Evolutionary conservation across 257 asterid genomes (phyloP).

Genomic region (Jasminum sambac): DNA sequence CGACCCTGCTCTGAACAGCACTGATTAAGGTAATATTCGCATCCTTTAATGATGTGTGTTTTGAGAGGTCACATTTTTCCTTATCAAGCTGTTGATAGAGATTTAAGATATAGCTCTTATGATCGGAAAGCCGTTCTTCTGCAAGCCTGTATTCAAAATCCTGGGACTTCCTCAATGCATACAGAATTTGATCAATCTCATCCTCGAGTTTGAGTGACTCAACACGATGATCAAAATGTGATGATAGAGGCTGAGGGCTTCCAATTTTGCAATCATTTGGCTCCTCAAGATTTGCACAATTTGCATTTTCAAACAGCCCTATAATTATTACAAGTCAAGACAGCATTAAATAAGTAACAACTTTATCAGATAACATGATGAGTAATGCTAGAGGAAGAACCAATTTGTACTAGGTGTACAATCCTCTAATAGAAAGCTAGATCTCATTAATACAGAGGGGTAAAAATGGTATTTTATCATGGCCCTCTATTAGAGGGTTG

Average conservation of each 20-base stretch:
- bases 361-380: background rate
- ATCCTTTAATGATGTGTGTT: slow-evolving; percentile 29
- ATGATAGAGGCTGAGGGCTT: slow-evolving; percentile 28
- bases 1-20: slow-evolving; percentile 36
- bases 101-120: slow-evolving; percentile 46
- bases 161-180: slow-evolving; percentile 51
- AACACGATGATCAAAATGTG: slow-evolving; percentile 43
- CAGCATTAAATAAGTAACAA: background rate
- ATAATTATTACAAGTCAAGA: slow-evolving; percentile 17
- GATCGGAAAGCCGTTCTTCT: slow-evolving; percentile 50
- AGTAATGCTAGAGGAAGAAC: no score
- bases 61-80: slow-evolving; percentile 46
- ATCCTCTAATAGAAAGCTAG: background rate
- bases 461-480: background rate
- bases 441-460: background rate
- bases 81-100: slow-evolving; percentile 54
- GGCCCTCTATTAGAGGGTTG: no score
- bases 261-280: slow-evolving; percentile 13
- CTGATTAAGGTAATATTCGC: slow-evolving; percentile 36
- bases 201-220: slow-evolving; percentile 55
- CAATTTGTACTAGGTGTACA: no score
- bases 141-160: slow-evolving; percentile 57
- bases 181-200: slow-evolving; percentile 50
- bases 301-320: slow-evolving; percentile 25
- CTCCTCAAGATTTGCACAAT: slow-evolving; percentile 24